Evolutionary conservation across 2,329 filamentous ascomycete genomes (phyloP).

Genomic region (Botrytis galanthina): DNA sequence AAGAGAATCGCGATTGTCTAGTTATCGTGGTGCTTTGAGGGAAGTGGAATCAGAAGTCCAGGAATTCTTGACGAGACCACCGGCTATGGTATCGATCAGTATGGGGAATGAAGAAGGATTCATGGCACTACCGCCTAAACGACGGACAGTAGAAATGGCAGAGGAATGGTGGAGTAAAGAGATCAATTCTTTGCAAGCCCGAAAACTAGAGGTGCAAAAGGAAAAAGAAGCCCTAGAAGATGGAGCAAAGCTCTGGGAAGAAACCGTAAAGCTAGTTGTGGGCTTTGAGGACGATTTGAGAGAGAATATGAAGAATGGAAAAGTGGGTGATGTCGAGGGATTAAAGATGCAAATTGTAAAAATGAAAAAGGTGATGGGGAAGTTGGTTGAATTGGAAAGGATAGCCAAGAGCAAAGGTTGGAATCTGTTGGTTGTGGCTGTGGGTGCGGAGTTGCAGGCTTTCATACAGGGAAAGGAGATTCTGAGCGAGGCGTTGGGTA

Average conservation of each 20-base stretch:
- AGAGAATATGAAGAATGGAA: constrained; percentile 49
- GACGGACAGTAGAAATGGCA: constrained; percentile 69
- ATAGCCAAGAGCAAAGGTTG: constrained; percentile 62
- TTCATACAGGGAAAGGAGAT: constrained; percentile 60
- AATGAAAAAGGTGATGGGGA: constrained; percentile 55
- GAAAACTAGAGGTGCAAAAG: constrained; percentile 54
- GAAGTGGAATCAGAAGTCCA: constrained; percentile 63
- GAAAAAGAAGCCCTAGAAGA: constrained; percentile 66
- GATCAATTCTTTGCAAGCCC: constrained; percentile 52
- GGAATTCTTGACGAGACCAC: constrained; percentile 57
- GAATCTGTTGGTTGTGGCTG: constrained; percentile 72
- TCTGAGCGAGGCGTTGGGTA: constrained; percentile 43
- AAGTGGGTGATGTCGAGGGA: constrained; percentile 43
- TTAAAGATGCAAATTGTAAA: constrained; percentile 48
- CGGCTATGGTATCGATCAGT: constrained; percentile 35
- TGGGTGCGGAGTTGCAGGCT: constrained; percentile 71
- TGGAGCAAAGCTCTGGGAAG: constrained; percentile 65
- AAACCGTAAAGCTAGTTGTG: constrained; percentile 56
- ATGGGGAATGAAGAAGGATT: constrained; percentile 46
- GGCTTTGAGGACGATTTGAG: constrained; percentile 65
- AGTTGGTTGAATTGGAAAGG: constrained; percentile 53
- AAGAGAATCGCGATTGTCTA: constrained; percentile 68
- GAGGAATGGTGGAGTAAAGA: constrained; percentile 69
- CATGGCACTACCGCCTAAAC: constrained; percentile 57
- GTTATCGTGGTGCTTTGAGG: constrained; percentile 64